phyloP scores from a whole-genome alignment of 805 yeast genomes.

The Sungouiella blattae region DNA sequence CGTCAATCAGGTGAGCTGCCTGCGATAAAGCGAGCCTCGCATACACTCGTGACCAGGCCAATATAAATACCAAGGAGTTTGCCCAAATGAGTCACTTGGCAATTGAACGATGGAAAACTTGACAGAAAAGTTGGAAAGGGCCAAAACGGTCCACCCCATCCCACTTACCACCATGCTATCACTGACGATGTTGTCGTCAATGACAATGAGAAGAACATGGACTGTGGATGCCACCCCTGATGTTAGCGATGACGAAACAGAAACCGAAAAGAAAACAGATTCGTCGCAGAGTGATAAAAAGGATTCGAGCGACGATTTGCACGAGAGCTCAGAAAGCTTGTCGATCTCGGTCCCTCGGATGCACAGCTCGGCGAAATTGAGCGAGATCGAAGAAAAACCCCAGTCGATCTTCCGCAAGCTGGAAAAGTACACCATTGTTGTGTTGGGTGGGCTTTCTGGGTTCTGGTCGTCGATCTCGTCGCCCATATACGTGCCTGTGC shows the following conservation, averaged over 20 bases:
- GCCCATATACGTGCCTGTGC: slow-evolving; percentile 3
- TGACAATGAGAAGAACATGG: slow-evolving; percentile 3
- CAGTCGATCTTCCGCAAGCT: slow-evolving; percentile 1
- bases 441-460: slow-evolving; percentile 3
- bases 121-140: not conserved
- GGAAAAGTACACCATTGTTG: slow-evolving; percentile 2
- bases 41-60: not conserved
- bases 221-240: not conserved
- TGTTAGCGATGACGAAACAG: slow-evolving; percentile 1
- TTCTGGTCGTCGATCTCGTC: slow-evolving; percentile 4
- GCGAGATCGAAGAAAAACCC: slow-evolving; percentile 1
- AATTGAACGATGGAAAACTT: not conserved
- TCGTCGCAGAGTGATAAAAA: not conserved
- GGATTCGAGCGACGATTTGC: not conserved
- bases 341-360: not conserved
- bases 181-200: not conserved
- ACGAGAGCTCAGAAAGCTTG: not conserved
- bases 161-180: slow-evolving; percentile 1
- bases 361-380: not conserved
- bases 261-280: not conserved
- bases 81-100: too few species aligned
- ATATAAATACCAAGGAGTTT: too few species aligned
- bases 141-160: slow-evolving; percentile 2
- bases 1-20: too few species aligned
- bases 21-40: too few species aligned